Percentiles rank a stretch among this genome's conserved stretches.
Conservation (phyloP, 805 yeast genomes). For the Alloascoidea hylecoeti region DNA sequence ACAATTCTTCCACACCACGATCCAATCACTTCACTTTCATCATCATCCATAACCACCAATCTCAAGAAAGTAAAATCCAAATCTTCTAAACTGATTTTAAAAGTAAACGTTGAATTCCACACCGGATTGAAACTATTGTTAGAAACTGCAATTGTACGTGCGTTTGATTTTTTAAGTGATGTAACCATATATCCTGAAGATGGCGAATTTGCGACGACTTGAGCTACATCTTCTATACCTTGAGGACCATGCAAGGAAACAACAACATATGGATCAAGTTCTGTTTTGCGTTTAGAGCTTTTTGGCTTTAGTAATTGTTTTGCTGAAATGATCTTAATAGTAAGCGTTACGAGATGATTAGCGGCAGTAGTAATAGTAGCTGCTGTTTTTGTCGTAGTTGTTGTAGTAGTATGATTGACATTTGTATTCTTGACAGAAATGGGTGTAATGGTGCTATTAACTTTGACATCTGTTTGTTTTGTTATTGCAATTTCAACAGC, state of each 20-base stretch:
- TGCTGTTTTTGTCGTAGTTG: no score
- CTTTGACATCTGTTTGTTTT: constrained; percentile 4
- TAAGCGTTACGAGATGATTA: background rate
- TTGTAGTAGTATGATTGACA: no score
- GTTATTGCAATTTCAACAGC: constrained; percentile 12
- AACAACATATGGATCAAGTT: constrained; percentile 46
- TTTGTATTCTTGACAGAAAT: constrained; percentile 4
- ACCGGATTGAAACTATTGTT: constrained; percentile 81
- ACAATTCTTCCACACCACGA: constrained; percentile 43
- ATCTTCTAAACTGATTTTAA: constrained; percentile 18
- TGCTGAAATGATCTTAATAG: constrained; percentile 53
- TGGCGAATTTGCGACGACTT: constrained; percentile 3
- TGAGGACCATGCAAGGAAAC: constrained; percentile 40
- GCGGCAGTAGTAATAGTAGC: no score
- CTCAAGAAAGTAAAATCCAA: constrained; percentile 20
- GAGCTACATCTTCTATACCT: constrained; percentile 4
- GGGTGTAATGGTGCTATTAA: constrained; percentile 11
- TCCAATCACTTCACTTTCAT: constrained; percentile 33
- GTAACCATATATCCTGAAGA: constrained; percentile 3
- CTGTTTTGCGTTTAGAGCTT: constrained; percentile 27
- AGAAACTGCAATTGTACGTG: constrained; percentile 21
- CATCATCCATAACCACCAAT: constrained; percentile 14
- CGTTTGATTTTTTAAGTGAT: no score
- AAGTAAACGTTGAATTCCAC: constrained; percentile 52
- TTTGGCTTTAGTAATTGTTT: constrained; percentile 72